Base-by-base conservation (phyloP, 495 filamentous ascomycete species). In the Filosporella fistucella region DNA sequence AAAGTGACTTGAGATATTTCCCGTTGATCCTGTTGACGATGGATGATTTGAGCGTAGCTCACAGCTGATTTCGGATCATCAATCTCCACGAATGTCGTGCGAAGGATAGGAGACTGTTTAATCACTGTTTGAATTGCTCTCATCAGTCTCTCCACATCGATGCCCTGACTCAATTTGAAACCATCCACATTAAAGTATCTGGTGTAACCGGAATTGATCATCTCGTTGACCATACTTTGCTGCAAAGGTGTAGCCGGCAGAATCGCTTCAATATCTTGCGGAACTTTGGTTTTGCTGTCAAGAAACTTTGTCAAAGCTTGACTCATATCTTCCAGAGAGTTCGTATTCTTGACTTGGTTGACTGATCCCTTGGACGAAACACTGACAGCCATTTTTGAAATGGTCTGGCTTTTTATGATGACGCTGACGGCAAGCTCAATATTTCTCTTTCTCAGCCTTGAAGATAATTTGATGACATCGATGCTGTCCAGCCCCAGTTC, bases 401-500 rank as follows among this genome's bases (percentile, higher is more conserved):
- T 76, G 1, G 78, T 88, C 38, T 80, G 78, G n/a, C 68, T 69
- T 49, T 73, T 78, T 75, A 91, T 82, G 37, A 94, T 77, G 26
- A 63, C 62, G 59, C 86, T 84, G 11, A 87, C 75, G 8, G 81
- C 71, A 41, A 91, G 51, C 2, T 64, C 59, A 26, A 88, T 73
- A 0, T 77, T 80, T 11, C 63, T 41, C 38, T 65, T 72, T 53
- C 78, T 84, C 18, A 94, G 66, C 36, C 70, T 71, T 1, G 84
- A 77, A 1, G 86, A 77, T 4, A 94, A 67, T 23, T 78, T 75
- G 23, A 90, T 79, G 2, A 84, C 84, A 3, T 85, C 86, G n/a
- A 95, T 86, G 0, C 87, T 91, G 57, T 93, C 89, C n/a, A 93
- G 68, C 0, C 89, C 89, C 3, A 94, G 66, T 45, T 91, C 86